Base-by-base conservation (phyloP, 495 filamentous ascomycete genomes). In the Aspergillus nidulans region DNA sequence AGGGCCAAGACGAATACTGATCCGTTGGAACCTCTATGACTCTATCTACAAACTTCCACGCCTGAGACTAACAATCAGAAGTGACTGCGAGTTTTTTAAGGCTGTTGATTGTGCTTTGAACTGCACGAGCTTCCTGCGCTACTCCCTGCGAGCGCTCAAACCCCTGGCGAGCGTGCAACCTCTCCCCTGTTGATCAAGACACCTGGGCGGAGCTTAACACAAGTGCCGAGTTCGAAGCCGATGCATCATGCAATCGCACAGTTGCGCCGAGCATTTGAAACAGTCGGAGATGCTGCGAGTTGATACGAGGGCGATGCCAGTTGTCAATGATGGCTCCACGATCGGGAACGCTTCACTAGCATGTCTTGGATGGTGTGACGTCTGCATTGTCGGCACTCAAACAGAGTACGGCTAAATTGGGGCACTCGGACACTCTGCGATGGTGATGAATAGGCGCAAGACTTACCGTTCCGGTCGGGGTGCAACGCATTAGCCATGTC, bases 281-380 rank as follows among this genome's bases (percentile, higher is more conserved):
- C 5, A 6, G 2, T 24, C 55, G 55, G 55, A 58, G 47, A 53
- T 58, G 25, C 43, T 53, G 55, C 55, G 55, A 53, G 55, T 49
- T 43, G 52, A 53, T 34, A 23, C 23, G 12, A 24, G 18, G 24
- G 24, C 23, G 12, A 24, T 24, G 24, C 23, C 12, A 12, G 2
- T 19, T 32, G 40, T 5, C 15, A 47, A 13, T 26, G 15, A 45
- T 55, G 52, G 52, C 30, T 34, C n/a, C n/a, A n/a, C 48, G 43
- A 49, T 55, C 30, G 10, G 9, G 4, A 12, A 34, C 10, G 9
- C 30, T 2, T 12, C 9, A 10, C 4, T 34, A 34, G 30, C 2
- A 6, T 52, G n/a, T 32, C 48, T 58, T 42, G 55, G 49, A 48
- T 58, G 28, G 6, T 38, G 28, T 47, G 46, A 51, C 23, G 20